Base-by-base conservation (phyloP, 2,329 filamentous ascomycete genomes). In the Fusarium devonianum region DNA sequence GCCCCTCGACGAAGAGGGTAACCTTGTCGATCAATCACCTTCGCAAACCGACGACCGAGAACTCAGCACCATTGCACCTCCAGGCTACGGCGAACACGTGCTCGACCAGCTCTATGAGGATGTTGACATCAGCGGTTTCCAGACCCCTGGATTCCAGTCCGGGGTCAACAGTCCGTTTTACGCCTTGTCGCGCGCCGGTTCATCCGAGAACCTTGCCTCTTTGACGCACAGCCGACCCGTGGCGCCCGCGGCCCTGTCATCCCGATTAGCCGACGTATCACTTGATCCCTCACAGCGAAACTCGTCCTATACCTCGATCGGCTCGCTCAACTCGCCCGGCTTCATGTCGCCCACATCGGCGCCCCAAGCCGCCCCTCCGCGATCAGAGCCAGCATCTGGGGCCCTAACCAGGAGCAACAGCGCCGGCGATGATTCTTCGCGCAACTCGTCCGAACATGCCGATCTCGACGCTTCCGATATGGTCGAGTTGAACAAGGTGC, bases 61-160 rank as follows among this genome's bases (percentile, higher is more conserved):
- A 29, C 76, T 83, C 47, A 78, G 83, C 14, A 80, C 83, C 18
- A 83, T 88, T 49, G 92, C 93, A 9, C 94, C 94, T n/a, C 94
- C 94, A 1, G 85, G 92, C 28, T 99, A 99, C 64, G 92, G 91
- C 51, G 85, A 93, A 64, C 94, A 97, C 70, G 82, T 89, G 33
- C 83, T 97, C 18, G 94, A 99, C 69, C 87, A 90, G 68, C 79
- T 97, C 2, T 99, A 96, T 73, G 90, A 91, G 60, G 90, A 93
- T 54, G 82, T 97, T 48, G 90, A 96, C 63, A 80, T 84, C 7
- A 85, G 81, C 42, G 90, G 90, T n/a, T 89, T 92, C 68, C 87
- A 92, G 72, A 92, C 89, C 0, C 89, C 90, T 1, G 85, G 80
- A 1, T 76, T 83, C 25, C 82, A 78, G 75, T 87, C 89, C 43